These are phyloP conservation scores for Aspergillus ustus DNA, from an alignment of 2,329 filamentous ascomycete genomes.

Conservation along the genomic window DNA sequence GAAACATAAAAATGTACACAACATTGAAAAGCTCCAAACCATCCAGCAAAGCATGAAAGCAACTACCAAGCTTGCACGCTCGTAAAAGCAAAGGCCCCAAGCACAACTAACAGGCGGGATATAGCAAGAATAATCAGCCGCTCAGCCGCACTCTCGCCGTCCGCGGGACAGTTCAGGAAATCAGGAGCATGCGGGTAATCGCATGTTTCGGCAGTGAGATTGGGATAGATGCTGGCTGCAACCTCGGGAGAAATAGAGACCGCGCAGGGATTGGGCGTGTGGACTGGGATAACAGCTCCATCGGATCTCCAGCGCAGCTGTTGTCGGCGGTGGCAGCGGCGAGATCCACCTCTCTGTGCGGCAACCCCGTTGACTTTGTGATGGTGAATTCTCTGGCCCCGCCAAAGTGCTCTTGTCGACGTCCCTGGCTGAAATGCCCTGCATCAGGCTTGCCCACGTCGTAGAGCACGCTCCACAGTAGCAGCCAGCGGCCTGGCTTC, in stretches of 20 bases:
- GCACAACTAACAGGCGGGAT: not conserved
- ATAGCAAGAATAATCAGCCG: not conserved
- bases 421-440: not conserved
- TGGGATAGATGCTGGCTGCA: slow-evolving; percentile 9
- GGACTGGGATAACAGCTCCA: slow-evolving; percentile 8
- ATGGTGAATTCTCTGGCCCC: slow-evolving; percentile 15
- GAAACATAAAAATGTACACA: too few relatives aligned
- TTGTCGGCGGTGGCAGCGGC: slow-evolving; percentile 19
- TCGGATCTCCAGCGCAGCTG: slow-evolving; percentile 13
- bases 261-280: slow-evolving; percentile 9
- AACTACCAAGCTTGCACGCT: too few relatives aligned
- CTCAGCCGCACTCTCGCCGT: not conserved
- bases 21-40: too few relatives aligned
- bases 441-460: slow-evolving; percentile 17
- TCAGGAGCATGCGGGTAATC: not conserved
- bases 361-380: slow-evolving; percentile 1
- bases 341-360: slow-evolving; percentile 17
- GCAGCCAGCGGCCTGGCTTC: not conserved
- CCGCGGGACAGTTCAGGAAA: slow-evolving; percentile 4
- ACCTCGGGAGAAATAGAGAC: slow-evolving; percentile 5
- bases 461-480: slow-evolving; percentile 17
- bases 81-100: too few relatives aligned
- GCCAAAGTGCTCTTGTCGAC: slow-evolving; percentile 7
- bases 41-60: too few relatives aligned
- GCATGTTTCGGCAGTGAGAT: not conserved